A percentile compares a stretch with the other conserved stretches of the same genome.
Evolutionary conservation across 768 basidiomycete genomes (phyloP).

Genomic region (Boletus subcaerulescens): DNA sequence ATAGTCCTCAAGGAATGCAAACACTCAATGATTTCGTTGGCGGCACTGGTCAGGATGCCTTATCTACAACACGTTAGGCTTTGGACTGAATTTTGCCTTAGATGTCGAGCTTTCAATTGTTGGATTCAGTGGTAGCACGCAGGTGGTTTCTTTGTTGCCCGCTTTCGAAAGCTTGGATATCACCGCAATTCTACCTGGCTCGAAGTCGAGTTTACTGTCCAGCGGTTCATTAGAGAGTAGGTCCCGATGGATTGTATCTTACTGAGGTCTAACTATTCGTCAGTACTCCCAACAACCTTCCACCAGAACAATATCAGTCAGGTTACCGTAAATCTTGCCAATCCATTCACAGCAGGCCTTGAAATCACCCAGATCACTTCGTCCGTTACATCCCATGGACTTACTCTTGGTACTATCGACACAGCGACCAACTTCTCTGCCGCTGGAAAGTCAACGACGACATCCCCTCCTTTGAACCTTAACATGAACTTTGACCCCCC

Average conservation of each 20-base stretch:
- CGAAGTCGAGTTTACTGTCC: constrained; percentile 54
- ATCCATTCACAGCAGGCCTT: constrained; percentile 65
- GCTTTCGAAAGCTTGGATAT: constrained; percentile 63
- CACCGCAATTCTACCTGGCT: constrained; percentile 54
- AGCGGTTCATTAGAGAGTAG: constrained; percentile 53
- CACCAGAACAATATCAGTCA: constrained; percentile 59
- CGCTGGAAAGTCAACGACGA: constrained; percentile 50
- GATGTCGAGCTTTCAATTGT: constrained; percentile 56
- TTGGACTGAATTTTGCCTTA: constrained; percentile 16
- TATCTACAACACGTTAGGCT: background rate
- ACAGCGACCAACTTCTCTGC: constrained; percentile 49
- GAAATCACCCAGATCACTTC: constrained; percentile 57
- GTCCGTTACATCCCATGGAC: constrained; percentile 58
- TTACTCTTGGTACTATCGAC: constrained; percentile 60
- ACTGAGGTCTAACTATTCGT: background rate
- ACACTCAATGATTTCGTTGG: constrained; percentile 69
- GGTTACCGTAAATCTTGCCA: constrained; percentile 57
- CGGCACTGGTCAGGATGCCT: constrained; percentile 42
- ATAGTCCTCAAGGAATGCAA: constrained; percentile 53
- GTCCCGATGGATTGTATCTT: background rate
- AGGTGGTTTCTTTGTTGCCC: constrained; percentile 51
- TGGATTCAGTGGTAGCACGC: constrained; percentile 60
- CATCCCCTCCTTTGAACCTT: constrained; percentile 56
- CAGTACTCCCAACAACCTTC: constrained; percentile 66
- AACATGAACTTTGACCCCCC: constrained; percentile 68